Evolutionary conservation across 371 early-diverging fungal genomes (phyloP).

Genomic region (Smittium mucronatum): DNA sequence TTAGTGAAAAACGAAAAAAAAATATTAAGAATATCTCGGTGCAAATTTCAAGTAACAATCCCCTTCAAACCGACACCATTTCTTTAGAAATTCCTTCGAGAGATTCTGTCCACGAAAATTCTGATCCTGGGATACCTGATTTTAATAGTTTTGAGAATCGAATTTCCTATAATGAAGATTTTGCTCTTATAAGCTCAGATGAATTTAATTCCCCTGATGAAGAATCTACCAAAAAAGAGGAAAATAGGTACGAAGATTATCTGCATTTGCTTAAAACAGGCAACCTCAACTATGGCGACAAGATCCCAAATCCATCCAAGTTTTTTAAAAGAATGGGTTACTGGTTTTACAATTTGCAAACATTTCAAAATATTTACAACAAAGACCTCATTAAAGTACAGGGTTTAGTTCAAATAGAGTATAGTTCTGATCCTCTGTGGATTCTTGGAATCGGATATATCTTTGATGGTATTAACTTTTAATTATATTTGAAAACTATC

Average conservation of each 20-base stretch:
- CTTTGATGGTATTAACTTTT: not conserved
- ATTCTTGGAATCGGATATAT: not conserved
- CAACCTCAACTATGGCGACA: not conserved
- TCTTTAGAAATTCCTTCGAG: too few species aligned
- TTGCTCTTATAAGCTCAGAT: not conserved
- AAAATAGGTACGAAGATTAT: not conserved
- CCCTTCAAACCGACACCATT: too few species aligned
- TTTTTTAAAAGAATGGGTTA: not conserved
- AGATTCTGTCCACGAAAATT: too few species aligned
- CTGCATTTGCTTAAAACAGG: not conserved
- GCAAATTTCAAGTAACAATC: too few species aligned
- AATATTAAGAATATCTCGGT: too few species aligned
- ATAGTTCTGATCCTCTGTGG: not conserved
- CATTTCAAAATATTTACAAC: not conserved
- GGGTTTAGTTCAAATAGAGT: not conserved
- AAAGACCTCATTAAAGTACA: not conserved
- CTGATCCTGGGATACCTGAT: too few species aligned
- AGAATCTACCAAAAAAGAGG: not conserved
- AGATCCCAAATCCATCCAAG: not conserved
- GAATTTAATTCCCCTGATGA: not conserved
- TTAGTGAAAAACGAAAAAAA: too few species aligned
- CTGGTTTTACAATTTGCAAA: not conserved
- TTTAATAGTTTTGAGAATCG: too few species aligned
- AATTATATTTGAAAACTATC: too few species aligned
- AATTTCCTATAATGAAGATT: too few species aligned